phyloP scores from a whole-genome alignment of 2,329 filamentous ascomycete species.

The Ophiocordyceps camponoti-saundersi region DNA sequence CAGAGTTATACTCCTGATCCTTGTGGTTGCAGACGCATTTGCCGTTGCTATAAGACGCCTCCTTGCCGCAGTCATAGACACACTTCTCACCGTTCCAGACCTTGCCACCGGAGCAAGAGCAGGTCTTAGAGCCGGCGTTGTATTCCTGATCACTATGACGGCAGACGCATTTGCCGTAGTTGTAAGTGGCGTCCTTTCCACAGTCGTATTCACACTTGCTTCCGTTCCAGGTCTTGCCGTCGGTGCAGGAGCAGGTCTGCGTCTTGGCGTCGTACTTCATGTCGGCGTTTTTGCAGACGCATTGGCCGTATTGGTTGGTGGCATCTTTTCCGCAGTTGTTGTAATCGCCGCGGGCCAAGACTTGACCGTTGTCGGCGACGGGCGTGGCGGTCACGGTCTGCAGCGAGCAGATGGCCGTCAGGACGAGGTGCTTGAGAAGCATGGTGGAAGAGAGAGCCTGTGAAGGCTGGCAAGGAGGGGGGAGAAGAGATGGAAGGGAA shows the following conservation, averaged over 20 bases:
- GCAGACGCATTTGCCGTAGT: neutral
- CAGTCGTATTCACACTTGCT: constrained; percentile 1
- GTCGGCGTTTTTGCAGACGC: constrained; percentile 1
- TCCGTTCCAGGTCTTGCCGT: constrained; percentile 1
- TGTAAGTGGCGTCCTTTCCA: constrained; percentile 2
- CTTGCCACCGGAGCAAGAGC: neutral
- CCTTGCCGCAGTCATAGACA: neutral
- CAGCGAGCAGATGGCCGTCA: neutral
- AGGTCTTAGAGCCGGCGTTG: neutral
- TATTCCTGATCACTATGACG: neutral
- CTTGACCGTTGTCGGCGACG: neutral
- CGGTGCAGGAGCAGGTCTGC: constrained; percentile 2
- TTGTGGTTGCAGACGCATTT: neutral
- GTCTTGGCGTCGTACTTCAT: neutral
- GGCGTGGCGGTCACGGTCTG: neutral
- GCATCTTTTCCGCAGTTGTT: constrained; percentile 2
- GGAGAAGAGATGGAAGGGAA: neutral
- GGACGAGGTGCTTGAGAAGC: constrained; percentile 1
- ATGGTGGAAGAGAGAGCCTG: neutral
- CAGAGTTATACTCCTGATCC: neutral
- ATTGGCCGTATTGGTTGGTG: neutral
- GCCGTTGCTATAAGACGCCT: neutral
- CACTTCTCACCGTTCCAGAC: neutral
- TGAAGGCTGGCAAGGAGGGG: neutral
- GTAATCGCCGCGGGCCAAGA: neutral